Evolutionary conservation across 352 stramenopile genomes (phyloP).

Genomic region (Globisporangium carolinianum): DNA sequence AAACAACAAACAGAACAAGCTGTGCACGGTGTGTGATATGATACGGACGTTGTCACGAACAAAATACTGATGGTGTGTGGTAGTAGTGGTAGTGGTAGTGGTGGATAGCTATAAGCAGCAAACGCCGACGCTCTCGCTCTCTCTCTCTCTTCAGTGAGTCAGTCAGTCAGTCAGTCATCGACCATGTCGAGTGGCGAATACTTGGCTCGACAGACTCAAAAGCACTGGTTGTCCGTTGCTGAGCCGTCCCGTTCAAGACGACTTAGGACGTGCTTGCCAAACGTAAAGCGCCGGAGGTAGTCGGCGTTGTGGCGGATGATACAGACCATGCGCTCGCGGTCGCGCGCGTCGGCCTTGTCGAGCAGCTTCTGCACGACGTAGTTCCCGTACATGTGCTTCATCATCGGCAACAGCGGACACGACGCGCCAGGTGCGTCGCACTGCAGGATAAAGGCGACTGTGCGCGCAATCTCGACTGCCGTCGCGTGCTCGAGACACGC

Average conservation of each 20-base stretch:
- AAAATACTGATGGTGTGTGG: background rate
- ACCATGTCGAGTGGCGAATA: background rate
- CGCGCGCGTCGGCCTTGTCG: slow-evolving; percentile 80
- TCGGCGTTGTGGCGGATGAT: slow-evolving; percentile 88
- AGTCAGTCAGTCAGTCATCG: background rate
- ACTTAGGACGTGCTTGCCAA: slow-evolving; percentile 90
- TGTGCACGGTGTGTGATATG: background rate
- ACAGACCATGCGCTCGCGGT: slow-evolving; percentile 85
- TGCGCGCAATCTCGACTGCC: slow-evolving; percentile 70
- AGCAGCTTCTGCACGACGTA: slow-evolving; percentile 96
- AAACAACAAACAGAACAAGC: background rate
- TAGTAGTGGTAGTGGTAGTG: background rate
- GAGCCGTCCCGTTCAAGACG: slow-evolving; percentile 47
- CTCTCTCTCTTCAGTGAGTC: too few species aligned
- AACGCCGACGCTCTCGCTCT: background rate
- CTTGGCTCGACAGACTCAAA: background rate
- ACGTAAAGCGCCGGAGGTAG: slow-evolving; percentile 90
- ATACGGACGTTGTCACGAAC: background rate
- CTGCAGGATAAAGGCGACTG: slow-evolving; percentile 74
- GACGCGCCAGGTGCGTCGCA: slow-evolving; percentile 64
- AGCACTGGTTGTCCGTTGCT: background rate
- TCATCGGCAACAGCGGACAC: slow-evolving; percentile 88
- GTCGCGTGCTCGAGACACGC: slow-evolving; percentile 89
- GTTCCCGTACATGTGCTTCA: slow-evolving; percentile 96
- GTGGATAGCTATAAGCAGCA: background rate